phyloP scores from a whole-genome alignment of 2,329 filamentous ascomycete species.

The Monosporascus sp. region DNA sequence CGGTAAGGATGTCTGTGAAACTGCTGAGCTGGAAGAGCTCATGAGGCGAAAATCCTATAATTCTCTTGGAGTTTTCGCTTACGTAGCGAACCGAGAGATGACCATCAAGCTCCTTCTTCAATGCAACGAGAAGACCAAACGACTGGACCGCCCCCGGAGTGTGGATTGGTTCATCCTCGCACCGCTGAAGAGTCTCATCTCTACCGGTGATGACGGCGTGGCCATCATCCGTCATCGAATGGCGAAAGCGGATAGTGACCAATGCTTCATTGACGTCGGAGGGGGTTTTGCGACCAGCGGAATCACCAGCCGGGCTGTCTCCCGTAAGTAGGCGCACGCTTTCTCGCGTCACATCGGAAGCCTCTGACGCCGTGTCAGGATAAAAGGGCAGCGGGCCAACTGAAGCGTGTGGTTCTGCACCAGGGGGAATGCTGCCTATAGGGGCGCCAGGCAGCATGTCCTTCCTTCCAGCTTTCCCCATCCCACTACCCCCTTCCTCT shows the following conservation, averaged over 20 bases:
- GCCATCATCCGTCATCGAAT: conserved; percentile 69
- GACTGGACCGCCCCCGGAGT: conserved; percentile 76
- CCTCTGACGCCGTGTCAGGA: conserved; percentile 19
- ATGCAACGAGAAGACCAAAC: conserved; percentile 71
- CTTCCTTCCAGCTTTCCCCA: conserved; percentile 7
- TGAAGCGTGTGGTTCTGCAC: conserved; percentile 3
- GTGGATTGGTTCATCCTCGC: conserved; percentile 88
- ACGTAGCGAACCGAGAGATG: conserved; percentile 66
- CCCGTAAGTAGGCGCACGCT: conserved; percentile 3
- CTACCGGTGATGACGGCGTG: conserved; percentile 80
- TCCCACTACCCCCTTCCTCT: conserved; percentile 2
- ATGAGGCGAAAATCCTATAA: conserved; percentile 73
- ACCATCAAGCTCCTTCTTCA: conserved; percentile 66
- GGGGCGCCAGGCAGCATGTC: conserved; percentile 7
- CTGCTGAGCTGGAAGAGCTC: conserved; percentile 69
- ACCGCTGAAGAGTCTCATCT: conserved; percentile 68
- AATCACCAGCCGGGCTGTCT: conserved; percentile 4
- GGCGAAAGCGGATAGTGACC: conserved; percentile 71
- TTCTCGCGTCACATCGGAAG: conserved; percentile 15
- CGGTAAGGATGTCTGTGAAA: conserved; percentile 78
- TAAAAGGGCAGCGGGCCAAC: conserved; percentile 15
- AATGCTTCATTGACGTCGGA: conserved; percentile 36
- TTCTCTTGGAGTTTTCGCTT: conserved; percentile 72
- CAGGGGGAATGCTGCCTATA: conserved; percentile 9
- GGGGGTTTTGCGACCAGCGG: conserved; percentile 7